These are phyloP conservation scores for Ampelomyces quisqualis DNA, from an alignment of 2,329 filamentous ascomycete species.

Conservation along the genomic window DNA sequence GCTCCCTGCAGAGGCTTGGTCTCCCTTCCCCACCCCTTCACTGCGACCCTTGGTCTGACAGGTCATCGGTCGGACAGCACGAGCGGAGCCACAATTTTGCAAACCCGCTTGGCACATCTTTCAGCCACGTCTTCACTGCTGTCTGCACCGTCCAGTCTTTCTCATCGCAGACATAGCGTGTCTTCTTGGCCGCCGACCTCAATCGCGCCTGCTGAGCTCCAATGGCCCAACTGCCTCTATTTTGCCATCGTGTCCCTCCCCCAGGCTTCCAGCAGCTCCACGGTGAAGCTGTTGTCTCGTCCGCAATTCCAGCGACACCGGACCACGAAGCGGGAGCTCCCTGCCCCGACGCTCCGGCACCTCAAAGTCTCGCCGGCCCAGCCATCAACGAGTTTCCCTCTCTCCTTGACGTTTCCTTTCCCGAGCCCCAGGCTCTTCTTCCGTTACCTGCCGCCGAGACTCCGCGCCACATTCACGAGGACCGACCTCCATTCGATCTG, in stretches of 20 bases:
- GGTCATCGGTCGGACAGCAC: constrained; percentile 5
- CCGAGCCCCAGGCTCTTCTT: constrained; percentile 24
- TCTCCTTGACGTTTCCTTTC: constrained; percentile 33
- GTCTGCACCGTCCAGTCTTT: constrained; percentile 20
- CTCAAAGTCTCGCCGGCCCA: constrained; percentile 9
- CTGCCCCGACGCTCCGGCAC: constrained; percentile 13
- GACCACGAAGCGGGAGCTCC: constrained; percentile 19
- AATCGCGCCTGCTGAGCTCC: constrained; percentile 6
- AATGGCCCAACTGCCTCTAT: constrained; percentile 15
- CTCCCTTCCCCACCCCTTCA: constrained; percentile 12
- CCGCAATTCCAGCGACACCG: constrained; percentile 25
- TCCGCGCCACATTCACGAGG: constrained; percentile 24
- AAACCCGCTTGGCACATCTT: constrained; percentile 24
- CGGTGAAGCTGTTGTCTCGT: constrained; percentile 13
- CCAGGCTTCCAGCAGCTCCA: constrained; percentile 12
- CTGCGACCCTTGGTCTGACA: neutral
- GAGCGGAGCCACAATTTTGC: constrained; percentile 24
- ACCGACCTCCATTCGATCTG: constrained; percentile 29
- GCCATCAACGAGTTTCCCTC: constrained; percentile 18
- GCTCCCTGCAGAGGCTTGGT: constrained; percentile 5
- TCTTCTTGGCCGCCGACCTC: constrained; percentile 14
- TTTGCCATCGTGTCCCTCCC: neutral
- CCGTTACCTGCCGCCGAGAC: constrained; percentile 32
- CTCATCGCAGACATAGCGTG: constrained; percentile 16
- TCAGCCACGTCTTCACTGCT: constrained; percentile 29